These are phyloP conservation scores for Pelargonium nanum DNA, from an alignment of 345 rosid genomes.

Conservation along the genomic window DNA sequence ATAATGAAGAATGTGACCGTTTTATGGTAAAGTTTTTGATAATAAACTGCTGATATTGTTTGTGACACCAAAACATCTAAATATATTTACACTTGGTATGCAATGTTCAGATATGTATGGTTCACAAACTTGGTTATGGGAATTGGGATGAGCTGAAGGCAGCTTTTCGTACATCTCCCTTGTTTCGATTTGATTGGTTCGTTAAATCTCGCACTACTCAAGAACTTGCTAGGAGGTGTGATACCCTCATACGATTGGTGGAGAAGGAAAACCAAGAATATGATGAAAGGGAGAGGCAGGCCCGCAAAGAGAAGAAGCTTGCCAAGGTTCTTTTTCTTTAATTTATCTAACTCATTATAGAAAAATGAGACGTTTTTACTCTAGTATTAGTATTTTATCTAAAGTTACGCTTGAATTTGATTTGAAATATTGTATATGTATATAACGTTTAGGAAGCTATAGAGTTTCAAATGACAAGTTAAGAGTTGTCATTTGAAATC, in stretches of 20 bases:
- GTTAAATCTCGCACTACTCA: constrained; percentile 91
- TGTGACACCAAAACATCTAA: background rate
- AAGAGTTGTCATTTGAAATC: no score
- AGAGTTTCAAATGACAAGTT: no score
- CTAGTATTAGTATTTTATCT: background rate
- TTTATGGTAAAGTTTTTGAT: constrained; percentile 50
- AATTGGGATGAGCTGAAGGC: constrained; percentile 98
- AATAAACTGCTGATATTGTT: background rate
- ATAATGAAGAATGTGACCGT: constrained; percentile 95
- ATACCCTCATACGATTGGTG: constrained; percentile 82
- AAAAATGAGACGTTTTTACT: background rate
- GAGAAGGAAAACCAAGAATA: constrained; percentile 98
- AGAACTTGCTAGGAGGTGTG: constrained; percentile 94
- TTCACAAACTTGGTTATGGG: constrained; percentile 96
- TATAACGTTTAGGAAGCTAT: no score
- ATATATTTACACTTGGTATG: constrained; percentile 1
- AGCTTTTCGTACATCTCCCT: constrained; percentile 68
- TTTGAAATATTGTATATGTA: no score
- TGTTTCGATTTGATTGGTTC: constrained; percentile 95
- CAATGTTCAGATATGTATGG: constrained; percentile 73
- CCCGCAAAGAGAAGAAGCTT: constrained; percentile 93
- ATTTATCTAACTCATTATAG: background rate
- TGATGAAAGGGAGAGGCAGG: constrained; percentile 95
- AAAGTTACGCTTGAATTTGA: background rate
- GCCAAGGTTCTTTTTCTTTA: constrained; percentile 49